A percentile compares a stretch with the other conserved stretches of the same genome.
Evolutionary conservation across 176 grass and related monocot species (phyloP).

Genomic region (Hsuehochloa calcarea): DNA sequence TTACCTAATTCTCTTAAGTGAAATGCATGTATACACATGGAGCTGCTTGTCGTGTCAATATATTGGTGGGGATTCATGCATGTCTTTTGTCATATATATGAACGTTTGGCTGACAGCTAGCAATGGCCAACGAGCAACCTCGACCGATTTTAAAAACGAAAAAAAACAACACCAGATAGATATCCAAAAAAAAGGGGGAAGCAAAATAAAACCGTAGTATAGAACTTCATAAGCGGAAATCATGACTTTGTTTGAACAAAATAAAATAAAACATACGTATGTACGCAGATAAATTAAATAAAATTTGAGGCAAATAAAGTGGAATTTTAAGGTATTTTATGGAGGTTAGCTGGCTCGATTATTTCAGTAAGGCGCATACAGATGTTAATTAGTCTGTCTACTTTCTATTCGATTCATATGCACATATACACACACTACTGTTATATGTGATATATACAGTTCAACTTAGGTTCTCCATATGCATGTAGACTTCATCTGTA

Average conservation of each 20-base stretch:
- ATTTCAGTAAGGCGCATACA: neutral
- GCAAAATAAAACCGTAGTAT: too few relatives aligned
- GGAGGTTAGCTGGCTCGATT: neutral
- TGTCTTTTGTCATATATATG: neutral
- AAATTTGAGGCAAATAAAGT: neutral
- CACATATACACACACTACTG: neutral
- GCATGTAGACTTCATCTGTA: neutral
- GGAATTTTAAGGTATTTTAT: neutral
- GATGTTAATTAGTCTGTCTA: neutral
- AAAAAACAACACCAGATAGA: neutral
- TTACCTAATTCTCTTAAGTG: slow-evolving; percentile 25
- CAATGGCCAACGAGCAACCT: neutral
- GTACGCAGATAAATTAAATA: neutral
- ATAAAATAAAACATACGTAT: neutral
- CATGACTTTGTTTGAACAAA: neutral
- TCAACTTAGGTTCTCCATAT: neutral
- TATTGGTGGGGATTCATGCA: too few relatives aligned
- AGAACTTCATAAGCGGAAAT: neutral
- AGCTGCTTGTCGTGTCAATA: slow-evolving; percentile 1
- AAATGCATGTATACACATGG: slow-evolving; percentile 27
- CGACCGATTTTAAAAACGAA: neutral
- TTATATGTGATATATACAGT: neutral
- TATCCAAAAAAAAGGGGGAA: neutral
- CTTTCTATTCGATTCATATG: neutral
- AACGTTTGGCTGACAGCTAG: neutral